phyloP scores from a whole-genome alignment of 306 rosid species.

The Myrica gale region DNA sequence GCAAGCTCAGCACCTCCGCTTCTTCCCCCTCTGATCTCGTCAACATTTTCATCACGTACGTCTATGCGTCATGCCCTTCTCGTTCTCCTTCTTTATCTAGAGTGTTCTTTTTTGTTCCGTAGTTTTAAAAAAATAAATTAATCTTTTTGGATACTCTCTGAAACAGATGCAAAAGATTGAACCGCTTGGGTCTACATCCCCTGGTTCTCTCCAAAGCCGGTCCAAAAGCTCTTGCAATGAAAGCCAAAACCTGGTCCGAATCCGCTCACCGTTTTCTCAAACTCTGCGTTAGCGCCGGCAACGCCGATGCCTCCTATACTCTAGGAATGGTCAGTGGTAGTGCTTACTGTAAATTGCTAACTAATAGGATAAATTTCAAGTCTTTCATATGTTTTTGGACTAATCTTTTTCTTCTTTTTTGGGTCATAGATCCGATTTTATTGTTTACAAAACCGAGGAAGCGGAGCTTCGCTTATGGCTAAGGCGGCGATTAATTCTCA shows the following conservation, averaged over 20 bases:
- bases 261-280: slow-evolving; percentile 57
- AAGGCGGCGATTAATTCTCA: slow-evolving; percentile 68
- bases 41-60: slow-evolving; percentile 57
- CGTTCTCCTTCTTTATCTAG: not conserved
- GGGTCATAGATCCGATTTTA: slow-evolving; percentile 73
- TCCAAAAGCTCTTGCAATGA: slow-evolving; percentile 43
- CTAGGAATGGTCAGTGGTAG: slow-evolving; percentile 88
- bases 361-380: not conserved
- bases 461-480: slow-evolving; percentile 70
- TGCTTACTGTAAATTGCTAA: not conserved
- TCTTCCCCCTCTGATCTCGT: slow-evolving; percentile 65
- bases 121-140: not conserved
- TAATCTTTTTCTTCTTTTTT: not conserved
- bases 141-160: not conserved
- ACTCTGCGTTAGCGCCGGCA: slow-evolving; percentile 68
- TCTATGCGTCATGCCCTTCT: not conserved
- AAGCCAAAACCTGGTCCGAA: slow-evolving; percentile 64
- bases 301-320: slow-evolving; percentile 67
- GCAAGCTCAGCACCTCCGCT: slow-evolving; percentile 66
- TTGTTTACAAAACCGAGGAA: slow-evolving; percentile 61
- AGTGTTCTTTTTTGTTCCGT: not conserved
- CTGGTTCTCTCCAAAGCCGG: slow-evolving; percentile 63
- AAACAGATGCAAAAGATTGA: slow-evolving; percentile 69
- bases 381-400: not conserved
- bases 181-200: slow-evolving; percentile 52